Evolutionary conservation across 2,329 filamentous ascomycete genomes (phyloP), one percentile per base, ranked within the genome.

Genomic region (Cryphonectria carpinicola): DNA sequence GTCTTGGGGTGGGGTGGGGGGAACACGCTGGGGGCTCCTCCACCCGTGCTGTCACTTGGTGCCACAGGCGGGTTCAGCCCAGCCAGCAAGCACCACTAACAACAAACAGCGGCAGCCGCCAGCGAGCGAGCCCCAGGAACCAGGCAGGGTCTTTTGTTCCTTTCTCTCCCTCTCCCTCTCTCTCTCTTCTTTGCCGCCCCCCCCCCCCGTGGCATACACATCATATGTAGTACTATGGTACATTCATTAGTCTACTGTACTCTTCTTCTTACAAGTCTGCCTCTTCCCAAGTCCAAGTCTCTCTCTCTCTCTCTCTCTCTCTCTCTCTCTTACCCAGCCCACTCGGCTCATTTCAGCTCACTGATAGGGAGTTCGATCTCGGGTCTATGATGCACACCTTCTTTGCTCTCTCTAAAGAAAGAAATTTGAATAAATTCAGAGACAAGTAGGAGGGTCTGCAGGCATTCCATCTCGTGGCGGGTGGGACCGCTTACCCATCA

Each of bases 41-140:
- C 58, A 61, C 58, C 22, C 32, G 32, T 32, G 58, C 58, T 61
- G 58, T 37, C 19, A 39, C 58, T 61, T 14, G 35, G 58, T 32
- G 37, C 58, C 32, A 14, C 58, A 61, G 6, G 32, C 58, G 58
- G 39, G 11, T 61, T 39, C 58, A 61, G 58, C 58, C 58, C 58
- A 37, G 58, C 58, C 10, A 32, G 22, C 17, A 39, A 19, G 58
- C 32, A 39, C 58, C 32, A n/a, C 17, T 1, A 35, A 22, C 28
- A 37, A 32, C 22, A 25, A 8, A 4, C 43, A 49, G 43, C 19
- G 43, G 46, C 46, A 35, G 56, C 56, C 56, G 10, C 14, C 25
- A 37, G 32, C 7, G 17, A 61, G 19, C 8, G 22, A 3, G 1
- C 46, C 43, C 22, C 17, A 13, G 43, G 19, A 49, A 22, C 43